These are phyloP conservation scores for Xylariales sp. DNA, from an alignment of 2,329 filamentous ascomycete genomes.

Conservation along the genomic window DNA sequence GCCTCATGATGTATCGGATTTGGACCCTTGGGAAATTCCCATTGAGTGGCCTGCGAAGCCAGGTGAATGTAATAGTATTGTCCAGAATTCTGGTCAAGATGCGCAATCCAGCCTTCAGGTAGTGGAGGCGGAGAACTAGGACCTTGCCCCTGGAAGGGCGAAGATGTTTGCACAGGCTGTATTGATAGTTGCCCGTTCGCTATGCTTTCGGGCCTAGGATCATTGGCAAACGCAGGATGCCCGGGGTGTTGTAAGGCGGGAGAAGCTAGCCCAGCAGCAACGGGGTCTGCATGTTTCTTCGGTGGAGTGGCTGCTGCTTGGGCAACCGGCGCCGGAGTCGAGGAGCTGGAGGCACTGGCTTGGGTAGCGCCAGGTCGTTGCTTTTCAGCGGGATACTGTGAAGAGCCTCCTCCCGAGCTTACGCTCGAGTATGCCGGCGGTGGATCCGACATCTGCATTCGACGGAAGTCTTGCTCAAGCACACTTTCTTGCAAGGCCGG, in stretches of 20 bases:
- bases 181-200: conserved; percentile 38
- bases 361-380: conserved; percentile 41
- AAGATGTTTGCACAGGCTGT: conserved; percentile 37
- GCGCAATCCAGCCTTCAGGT: conserved; percentile 97
- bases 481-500: conserved; percentile 55
- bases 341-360: conserved; percentile 13
- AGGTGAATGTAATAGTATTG: conserved; percentile 99
- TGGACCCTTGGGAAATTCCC: conserved; percentile 96
- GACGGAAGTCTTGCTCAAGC: conserved; percentile 81
- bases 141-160: conserved; percentile 40
- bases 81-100: conserved; percentile 89
- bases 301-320: conserved; percentile 26
- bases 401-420: conserved; percentile 40
- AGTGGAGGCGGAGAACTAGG: conserved; percentile 86
- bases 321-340: conserved; percentile 9
- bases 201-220: conserved; percentile 50
- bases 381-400: conserved; percentile 78
- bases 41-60: conserved; percentile 91
- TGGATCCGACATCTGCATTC: conserved; percentile 74
- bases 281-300: conserved; percentile 21
- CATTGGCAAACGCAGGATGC: conserved; percentile 90
- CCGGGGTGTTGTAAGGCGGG: conserved; percentile 54
- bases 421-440: conserved; percentile 94
- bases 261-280: conserved; percentile 34
- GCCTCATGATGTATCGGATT: conserved; percentile 83